Conservation (phyloP, 495 filamentous ascomycete genomes). For the Sporormia fimetaria region DNA sequence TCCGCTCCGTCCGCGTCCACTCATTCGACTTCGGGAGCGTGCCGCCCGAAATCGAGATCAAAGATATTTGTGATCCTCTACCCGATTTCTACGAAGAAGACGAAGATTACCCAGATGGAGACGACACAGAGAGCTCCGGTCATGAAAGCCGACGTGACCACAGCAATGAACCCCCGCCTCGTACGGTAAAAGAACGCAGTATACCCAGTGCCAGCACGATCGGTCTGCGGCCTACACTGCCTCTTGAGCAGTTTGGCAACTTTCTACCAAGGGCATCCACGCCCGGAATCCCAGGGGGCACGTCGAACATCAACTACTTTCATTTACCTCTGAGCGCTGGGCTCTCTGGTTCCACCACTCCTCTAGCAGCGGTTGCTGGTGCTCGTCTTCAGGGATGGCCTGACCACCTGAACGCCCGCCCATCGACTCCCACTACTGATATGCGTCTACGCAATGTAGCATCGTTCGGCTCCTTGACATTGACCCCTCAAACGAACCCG, state of each 20-base stretch:
- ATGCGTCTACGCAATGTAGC: constrained; percentile 21
- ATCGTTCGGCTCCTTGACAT: constrained; percentile 29
- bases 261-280: constrained; percentile 55
- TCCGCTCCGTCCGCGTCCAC: constrained; percentile 89
- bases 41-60: constrained; percentile 75
- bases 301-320: constrained; percentile 82
- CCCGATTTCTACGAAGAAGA: constrained; percentile 94
- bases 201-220: constrained; percentile 19
- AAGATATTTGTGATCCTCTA: constrained; percentile 91
- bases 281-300: constrained; percentile 72
- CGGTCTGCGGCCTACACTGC: constrained; percentile 16
- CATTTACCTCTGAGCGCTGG: constrained; percentile 71
- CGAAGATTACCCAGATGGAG: constrained; percentile 33
- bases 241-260: constrained; percentile 23
- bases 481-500: constrained; percentile 27
- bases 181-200: constrained; percentile 20
- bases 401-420: constrained; percentile 16
- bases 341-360: constrained; percentile 75
- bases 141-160: constrained; percentile 15
- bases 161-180: constrained; percentile 8
- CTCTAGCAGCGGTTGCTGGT: constrained; percentile 75
- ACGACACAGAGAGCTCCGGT: constrained; percentile 22
- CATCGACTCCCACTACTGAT: constrained; percentile 12
- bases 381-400: constrained; percentile 46
- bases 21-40: constrained; percentile 84